These are phyloP conservation scores for Candida boidinii DNA, from an alignment of 805 yeast genomes.

Conservation along the genomic window DNA sequence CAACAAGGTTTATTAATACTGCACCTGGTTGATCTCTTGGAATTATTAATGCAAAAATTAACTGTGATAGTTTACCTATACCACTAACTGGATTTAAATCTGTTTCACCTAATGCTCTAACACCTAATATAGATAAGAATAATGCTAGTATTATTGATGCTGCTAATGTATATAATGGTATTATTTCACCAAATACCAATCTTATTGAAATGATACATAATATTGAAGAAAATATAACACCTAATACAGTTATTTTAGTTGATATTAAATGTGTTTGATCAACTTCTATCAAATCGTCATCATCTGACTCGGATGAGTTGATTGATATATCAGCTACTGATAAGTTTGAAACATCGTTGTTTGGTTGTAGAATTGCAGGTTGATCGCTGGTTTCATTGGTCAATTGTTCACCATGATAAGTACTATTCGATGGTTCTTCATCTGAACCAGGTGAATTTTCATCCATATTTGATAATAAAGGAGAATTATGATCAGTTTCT, in stretches of 20 bases:
- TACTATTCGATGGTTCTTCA: constrained; percentile 14
- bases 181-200: constrained; percentile 57
- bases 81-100: constrained; percentile 96
- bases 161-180: constrained; percentile 64
- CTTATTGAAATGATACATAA: constrained; percentile 60
- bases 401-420: constrained; percentile 12
- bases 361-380: not conserved
- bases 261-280: constrained; percentile 42
- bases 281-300: constrained; percentile 16
- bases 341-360: too few species aligned
- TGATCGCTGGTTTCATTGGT: not conserved
- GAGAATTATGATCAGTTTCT: not conserved
- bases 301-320: not conserved
- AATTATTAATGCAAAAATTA: constrained; percentile 73
- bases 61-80: constrained; percentile 87
- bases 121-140: constrained; percentile 76
- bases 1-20: constrained; percentile 76
- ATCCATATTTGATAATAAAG: not conserved
- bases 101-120: constrained; percentile 93
- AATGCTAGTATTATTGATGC: constrained; percentile 70
- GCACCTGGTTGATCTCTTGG: constrained; percentile 73
- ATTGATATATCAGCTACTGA: too few species aligned
- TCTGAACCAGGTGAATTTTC: constrained; percentile 13
- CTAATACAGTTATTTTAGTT: constrained; percentile 39
- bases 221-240: constrained; percentile 57